Percentiles rank a stretch among this genome's conserved stretches.
Conservation (phyloP, 805 yeast genomes). For the Trichomonascus vanleenenianus region DNA sequence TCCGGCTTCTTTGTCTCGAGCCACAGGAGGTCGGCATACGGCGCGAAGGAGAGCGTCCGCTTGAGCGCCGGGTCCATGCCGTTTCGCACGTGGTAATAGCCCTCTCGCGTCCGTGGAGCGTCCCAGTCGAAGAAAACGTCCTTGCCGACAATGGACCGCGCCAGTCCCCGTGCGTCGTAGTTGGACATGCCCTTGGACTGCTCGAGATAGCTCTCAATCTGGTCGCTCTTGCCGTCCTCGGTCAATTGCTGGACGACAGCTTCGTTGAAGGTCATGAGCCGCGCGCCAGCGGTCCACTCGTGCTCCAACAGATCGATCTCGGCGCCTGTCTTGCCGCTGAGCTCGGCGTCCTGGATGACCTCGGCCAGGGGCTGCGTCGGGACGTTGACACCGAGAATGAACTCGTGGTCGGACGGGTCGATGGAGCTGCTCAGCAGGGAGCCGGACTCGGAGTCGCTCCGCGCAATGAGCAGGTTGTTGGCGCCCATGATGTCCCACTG, state of each 20-base stretch:
- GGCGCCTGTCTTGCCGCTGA: conserved; percentile 29
- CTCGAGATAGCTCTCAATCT: conserved; percentile 24
- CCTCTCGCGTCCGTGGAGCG: conserved; percentile 51
- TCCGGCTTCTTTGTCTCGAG: conserved; percentile 55
- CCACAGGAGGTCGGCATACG: conserved; percentile 55
- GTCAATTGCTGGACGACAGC: conserved; percentile 34
- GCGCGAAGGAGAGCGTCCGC: conserved; percentile 47
- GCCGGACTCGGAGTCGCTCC: conserved; percentile 53
- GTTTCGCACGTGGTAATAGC: conserved; percentile 42
- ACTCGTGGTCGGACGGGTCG: conserved; percentile 52
- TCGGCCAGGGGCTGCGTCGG: conserved; percentile 39
- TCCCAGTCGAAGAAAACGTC: conserved; percentile 49
- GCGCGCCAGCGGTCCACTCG: conserved; percentile 39
- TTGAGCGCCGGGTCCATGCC: conserved; percentile 49
- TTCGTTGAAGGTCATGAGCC: conserved; percentile 42
- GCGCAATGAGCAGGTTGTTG: conserved; percentile 49
- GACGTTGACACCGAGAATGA: conserved; percentile 41
- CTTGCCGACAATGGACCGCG: conserved; percentile 25
- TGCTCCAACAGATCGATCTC: conserved; percentile 35
- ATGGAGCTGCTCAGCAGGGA: conserved; percentile 42
- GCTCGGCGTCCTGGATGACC: conserved; percentile 37
- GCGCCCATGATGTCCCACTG: conserved; percentile 62
- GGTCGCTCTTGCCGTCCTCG: conserved; percentile 24
- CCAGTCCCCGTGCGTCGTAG: conserved; percentile 23
- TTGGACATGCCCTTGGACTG: conserved; percentile 26